Percentiles rank a stretch among this genome's conserved stretches.
These are phyloP conservation scores for Fusarium sp. DNA, from an alignment of 2,329 filamentous ascomycete genomes.

Conservation along the genomic window DNA sequence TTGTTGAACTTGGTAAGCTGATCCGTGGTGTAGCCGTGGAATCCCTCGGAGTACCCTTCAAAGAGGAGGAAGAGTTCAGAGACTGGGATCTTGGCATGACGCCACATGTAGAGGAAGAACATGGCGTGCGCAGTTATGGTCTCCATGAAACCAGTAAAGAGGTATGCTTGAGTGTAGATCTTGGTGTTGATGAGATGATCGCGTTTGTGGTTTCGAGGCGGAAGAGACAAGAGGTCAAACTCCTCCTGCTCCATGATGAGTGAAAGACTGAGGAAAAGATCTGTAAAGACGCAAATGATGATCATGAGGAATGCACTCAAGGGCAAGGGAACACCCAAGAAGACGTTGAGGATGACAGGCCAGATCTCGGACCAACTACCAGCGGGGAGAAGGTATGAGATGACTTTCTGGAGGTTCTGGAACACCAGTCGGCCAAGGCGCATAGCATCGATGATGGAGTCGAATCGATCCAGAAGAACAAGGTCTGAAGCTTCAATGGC, in stretches of 20 bases:
- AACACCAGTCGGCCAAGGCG: constrained; percentile 55
- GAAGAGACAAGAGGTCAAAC: constrained; percentile 62
- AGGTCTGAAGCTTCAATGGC: constrained; percentile 73
- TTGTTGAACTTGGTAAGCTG: constrained; percentile 61
- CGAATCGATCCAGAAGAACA: constrained; percentile 76
- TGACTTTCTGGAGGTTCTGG: constrained; percentile 57
- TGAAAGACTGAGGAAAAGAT: constrained; percentile 62
- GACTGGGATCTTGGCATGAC: constrained; percentile 59
- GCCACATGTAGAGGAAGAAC: constrained; percentile 66
- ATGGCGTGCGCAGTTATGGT: constrained; percentile 61
- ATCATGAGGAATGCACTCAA: constrained; percentile 67
- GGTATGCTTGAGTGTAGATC: constrained; percentile 63
- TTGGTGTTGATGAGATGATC: constrained; percentile 64
- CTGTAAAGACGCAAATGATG: constrained; percentile 67
- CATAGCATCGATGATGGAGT: constrained; percentile 75
- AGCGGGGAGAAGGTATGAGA: constrained; percentile 60
- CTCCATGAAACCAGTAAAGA: constrained; percentile 64
- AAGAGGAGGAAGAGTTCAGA: constrained; percentile 62
- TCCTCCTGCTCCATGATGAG: constrained; percentile 67
- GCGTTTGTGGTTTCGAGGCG: constrained; percentile 60
- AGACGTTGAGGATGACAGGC: constrained; percentile 67
- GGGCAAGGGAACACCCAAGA: constrained; percentile 63
- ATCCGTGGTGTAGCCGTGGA: constrained; percentile 59
- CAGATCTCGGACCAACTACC: constrained; percentile 67
- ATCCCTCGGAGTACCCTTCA: constrained; percentile 59